phyloP scores from a whole-genome alignment of 2,329 filamentous ascomycete genomes.

The Celoporthe dispersa region DNA sequence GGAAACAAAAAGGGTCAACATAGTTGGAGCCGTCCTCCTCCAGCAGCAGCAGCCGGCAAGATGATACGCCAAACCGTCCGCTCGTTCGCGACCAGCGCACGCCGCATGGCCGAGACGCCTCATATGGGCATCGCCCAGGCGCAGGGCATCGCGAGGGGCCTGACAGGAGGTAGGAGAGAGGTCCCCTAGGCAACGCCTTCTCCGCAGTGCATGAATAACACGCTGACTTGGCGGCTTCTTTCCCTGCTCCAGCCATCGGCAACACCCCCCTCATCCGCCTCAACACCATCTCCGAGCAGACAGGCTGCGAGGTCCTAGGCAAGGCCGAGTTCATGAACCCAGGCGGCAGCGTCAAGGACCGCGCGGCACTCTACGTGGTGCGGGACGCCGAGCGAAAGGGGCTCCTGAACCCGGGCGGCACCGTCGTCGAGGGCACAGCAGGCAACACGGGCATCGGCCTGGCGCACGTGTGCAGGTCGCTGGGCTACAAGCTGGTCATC shows the following conservation, averaged over 20 bases:
- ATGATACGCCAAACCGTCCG: conserved; percentile 75
- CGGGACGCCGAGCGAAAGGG: conserved; percentile 90
- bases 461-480: conserved; percentile 90
- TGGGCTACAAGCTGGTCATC: conserved; percentile 93
- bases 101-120: conserved; percentile 58
- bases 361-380: conserved; percentile 91
- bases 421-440: conserved; percentile 94
- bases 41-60: conserved; percentile 28
- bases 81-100: conserved; percentile 67
- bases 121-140: conserved; percentile 76
- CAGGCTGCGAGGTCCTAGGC: conserved; percentile 90
- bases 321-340: conserved; percentile 99
- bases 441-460: conserved; percentile 98
- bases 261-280: conserved; percentile 95
- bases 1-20: not conserved
- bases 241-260: conserved; percentile 74
- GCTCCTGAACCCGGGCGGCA: conserved; percentile 81
- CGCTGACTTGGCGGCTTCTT: not conserved
- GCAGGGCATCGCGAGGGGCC: conserved; percentile 76
- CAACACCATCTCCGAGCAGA: conserved; percentile 84
- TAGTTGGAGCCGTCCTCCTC: conserved; percentile 13
- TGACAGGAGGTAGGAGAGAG: conserved; percentile 72
- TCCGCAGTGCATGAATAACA: not conserved
- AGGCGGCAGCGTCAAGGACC: conserved; percentile 94
- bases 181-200: not conserved